These are phyloP conservation scores for Erigeron philadelphicus DNA, from an alignment of 140 eudicot genomes.

Conservation along the genomic window DNA sequence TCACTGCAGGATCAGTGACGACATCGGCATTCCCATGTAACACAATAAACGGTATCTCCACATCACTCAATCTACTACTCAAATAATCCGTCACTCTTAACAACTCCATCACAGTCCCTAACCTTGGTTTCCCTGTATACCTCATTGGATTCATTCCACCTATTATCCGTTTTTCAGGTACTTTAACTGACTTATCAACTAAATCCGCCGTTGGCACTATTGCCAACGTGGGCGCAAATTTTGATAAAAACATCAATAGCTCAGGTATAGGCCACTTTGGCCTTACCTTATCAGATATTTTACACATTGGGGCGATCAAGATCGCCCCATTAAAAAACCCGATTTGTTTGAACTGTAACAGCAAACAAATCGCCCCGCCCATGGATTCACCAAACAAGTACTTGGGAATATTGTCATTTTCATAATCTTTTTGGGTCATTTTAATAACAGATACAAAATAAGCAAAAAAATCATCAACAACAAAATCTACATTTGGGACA, in stretches of 20 bases:
- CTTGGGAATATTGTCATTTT: constrained; percentile 30
- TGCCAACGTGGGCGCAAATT: constrained; percentile 61
- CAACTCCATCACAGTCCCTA: constrained; percentile 73
- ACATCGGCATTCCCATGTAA: constrained; percentile 74
- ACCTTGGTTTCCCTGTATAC: constrained; percentile 71
- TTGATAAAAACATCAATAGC: constrained; percentile 50
- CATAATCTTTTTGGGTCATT: constrained; percentile 17
- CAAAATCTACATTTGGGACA: constrained; percentile 61
- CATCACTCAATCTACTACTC: constrained; percentile 38
- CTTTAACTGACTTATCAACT: constrained; percentile 71
- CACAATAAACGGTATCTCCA: constrained; percentile 50
- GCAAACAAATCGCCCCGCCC: constrained; percentile 85
- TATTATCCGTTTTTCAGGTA: constrained; percentile 48
- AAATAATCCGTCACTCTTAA: constrained; percentile 62
- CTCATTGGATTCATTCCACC: constrained; percentile 72
- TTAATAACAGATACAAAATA: constrained; percentile 34
- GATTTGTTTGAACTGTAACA: constrained; percentile 36
- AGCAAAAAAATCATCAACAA: constrained; percentile 51
- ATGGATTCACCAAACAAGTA: constrained; percentile 78
- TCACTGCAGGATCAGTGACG: constrained; percentile 80
- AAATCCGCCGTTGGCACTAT: constrained; percentile 82
- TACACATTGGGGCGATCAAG: constrained; percentile 83
- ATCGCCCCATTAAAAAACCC: constrained; percentile 53
- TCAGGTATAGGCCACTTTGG: constrained; percentile 93
- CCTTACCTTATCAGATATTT: constrained; percentile 56